Evolutionary conservation across 1,284 basidiomycete genomes (phyloP).

Genomic region (Dichomitus squalens): DNA sequence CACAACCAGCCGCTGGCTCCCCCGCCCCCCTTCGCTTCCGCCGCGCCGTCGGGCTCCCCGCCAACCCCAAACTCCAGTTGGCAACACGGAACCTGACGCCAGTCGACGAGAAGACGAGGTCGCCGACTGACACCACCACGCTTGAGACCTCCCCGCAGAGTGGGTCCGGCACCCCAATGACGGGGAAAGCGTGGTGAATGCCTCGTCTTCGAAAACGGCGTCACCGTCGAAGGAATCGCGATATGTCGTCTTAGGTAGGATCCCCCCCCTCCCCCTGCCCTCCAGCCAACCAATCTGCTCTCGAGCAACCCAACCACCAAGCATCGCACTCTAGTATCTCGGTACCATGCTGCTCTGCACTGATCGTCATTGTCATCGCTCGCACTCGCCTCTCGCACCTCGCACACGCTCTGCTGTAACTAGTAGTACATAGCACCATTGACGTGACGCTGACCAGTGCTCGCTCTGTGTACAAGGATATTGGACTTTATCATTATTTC

Average conservation of each 20-base stretch:
- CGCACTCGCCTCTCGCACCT: not conserved
- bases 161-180: constrained; percentile 21
- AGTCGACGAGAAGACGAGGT: constrained; percentile 26
- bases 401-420: not conserved
- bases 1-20: not conserved
- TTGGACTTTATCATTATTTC: constrained; percentile 20
- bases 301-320: not conserved
- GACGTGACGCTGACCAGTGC: constrained; percentile 5
- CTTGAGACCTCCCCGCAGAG: constrained; percentile 15
- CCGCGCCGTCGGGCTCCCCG: constrained; percentile 30
- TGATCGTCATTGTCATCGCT: not conserved
- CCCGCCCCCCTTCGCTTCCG: constrained; percentile 17
- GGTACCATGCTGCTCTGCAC: not conserved
- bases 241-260: not conserved
- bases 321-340: not conserved
- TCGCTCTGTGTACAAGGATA: constrained; percentile 8
- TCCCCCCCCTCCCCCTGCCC: not conserved
- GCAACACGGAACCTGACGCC: constrained; percentile 38
- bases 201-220: not conserved
- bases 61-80: constrained; percentile 29
- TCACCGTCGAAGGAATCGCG: not conserved
- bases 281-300: not conserved
- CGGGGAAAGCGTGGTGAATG: constrained; percentile 14
- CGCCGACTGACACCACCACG: constrained; percentile 17
- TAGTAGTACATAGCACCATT: not conserved